These are phyloP conservation scores for Neostapfia colusana DNA, from an alignment of 176 grass and related monocot genomes.

Conservation along the genomic window DNA sequence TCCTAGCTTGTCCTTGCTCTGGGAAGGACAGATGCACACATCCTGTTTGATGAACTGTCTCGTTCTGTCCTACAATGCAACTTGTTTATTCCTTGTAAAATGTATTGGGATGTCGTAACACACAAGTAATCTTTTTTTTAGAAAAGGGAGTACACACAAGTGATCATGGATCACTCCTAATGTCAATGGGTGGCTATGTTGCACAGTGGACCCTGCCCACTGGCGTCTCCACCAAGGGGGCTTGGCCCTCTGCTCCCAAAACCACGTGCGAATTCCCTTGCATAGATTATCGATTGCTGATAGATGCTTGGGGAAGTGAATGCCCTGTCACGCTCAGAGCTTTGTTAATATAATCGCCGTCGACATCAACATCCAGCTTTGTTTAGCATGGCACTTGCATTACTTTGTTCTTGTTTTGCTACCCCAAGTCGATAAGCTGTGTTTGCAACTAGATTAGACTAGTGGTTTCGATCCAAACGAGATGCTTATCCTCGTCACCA, in stretches of 20 bases:
- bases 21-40: too few relatives aligned
- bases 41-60: too few relatives aligned
- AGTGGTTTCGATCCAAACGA: conserved; percentile 23
- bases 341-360: conserved; percentile 27
- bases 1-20: too few relatives aligned
- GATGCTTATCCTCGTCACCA: conserved; percentile 24
- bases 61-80: too few relatives aligned
- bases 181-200: too few relatives aligned
- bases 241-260: conserved; percentile 22
- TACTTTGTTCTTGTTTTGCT: neutral
- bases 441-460: conserved; percentile 10
- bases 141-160: too few relatives aligned
- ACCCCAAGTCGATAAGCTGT: conserved; percentile 28
- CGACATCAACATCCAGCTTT: conserved; percentile 5
- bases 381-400: conserved; percentile 25
- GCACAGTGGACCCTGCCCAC: neutral
- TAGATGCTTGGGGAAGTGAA: conserved; percentile 24
- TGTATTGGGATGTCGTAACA: too few relatives aligned
- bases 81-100: too few relatives aligned
- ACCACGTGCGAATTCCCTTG: conserved; percentile 44
- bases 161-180: too few relatives aligned
- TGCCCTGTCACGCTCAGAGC: conserved; percentile 34
- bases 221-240: neutral
- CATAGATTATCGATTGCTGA: neutral
- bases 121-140: too few relatives aligned